Evolutionary conservation across 805 yeast genomes (phyloP).

Genomic region (Lachancea meyersii): DNA sequence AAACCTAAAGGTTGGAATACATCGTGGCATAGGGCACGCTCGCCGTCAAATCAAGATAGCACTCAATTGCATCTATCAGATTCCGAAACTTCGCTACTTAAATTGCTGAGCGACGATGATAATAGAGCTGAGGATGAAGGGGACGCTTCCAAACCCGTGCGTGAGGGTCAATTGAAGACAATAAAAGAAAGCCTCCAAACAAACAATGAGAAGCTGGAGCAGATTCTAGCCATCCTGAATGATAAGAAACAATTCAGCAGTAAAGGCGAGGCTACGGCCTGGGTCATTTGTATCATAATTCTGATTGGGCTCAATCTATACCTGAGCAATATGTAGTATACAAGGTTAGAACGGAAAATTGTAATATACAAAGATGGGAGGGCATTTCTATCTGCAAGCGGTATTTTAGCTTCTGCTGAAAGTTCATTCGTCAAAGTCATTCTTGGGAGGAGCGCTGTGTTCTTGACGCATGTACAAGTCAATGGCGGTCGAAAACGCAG

Average conservation of each 20-base stretch:
- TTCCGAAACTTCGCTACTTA: background rate
- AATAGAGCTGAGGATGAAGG: background rate
- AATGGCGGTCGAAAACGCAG: conserved; percentile 85
- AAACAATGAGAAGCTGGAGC: conserved; percentile 25
- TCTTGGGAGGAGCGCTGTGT: conserved; percentile 71
- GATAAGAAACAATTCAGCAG: conserved; percentile 4
- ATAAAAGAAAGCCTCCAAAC: conserved; percentile 6
- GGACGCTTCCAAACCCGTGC: background rate
- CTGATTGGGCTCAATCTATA: conserved; percentile 25
- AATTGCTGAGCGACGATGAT: background rate
- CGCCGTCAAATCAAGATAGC: background rate
- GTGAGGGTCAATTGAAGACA: background rate
- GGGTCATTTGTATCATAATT: conserved; percentile 30
- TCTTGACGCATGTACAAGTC: conserved; percentile 84
- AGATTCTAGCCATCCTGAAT: conserved; percentile 18
- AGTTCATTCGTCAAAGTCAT: conserved; percentile 68
- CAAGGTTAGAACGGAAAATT: conserved; percentile 1
- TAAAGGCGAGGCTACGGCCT: conserved; percentile 13
- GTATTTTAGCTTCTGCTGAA: background rate
- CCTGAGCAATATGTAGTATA: conserved; percentile 22
- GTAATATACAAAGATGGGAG: background rate
- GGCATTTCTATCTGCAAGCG: background rate
- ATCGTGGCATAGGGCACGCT: background rate
- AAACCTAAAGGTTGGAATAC: background rate
- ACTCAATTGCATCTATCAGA: background rate